A percentile compares a stretch with the other conserved stretches of the same genome.
Conservation (phyloP, 352 stramenopile genomes). For the Pythium utonaiense region DNA sequence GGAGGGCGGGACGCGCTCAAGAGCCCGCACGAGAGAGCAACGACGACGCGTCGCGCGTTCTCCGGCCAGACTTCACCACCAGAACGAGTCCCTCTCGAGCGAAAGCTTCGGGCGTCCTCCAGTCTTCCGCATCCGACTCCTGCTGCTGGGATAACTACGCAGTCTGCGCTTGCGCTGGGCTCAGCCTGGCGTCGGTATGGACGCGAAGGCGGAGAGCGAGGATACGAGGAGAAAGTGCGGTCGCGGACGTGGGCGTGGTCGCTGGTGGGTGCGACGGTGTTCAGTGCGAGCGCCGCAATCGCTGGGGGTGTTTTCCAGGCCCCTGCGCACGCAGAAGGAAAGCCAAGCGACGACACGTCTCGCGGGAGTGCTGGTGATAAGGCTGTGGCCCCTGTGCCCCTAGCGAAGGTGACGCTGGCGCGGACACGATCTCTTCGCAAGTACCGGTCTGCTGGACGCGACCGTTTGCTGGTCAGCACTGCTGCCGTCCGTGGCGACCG, state of each 20-base stretch:
- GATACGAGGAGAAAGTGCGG: not conserved
- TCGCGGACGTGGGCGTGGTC: conserved; percentile 5
- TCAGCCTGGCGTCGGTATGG: not conserved
- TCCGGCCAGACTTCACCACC: not conserved
- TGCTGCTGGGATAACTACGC: not conserved
- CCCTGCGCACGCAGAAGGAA: not conserved
- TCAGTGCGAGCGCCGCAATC: conserved; percentile 21
- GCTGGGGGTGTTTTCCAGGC: not conserved
- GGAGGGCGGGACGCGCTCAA: conserved; percentile 6
- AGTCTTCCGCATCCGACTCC: not conserved
- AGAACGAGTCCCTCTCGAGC: not conserved
- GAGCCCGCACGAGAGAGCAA: conserved; percentile 18
- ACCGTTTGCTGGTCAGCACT: conserved; percentile 53
- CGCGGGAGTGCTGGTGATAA: not conserved
- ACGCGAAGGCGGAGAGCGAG: not conserved
- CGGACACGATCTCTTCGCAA: conserved; percentile 11
- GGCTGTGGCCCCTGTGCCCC: not conserved
- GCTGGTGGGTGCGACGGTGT: conserved; percentile 17
- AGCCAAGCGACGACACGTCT: not conserved
- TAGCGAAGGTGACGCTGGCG: conserved; percentile 2
- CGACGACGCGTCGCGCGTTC: conserved; percentile 16
- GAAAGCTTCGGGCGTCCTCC: not conserved
- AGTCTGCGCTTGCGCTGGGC: not conserved
- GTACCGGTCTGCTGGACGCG: conserved; percentile 15
- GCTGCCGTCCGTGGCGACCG: conserved; percentile 72